Evolutionary conservation across 148 eudicot species (phyloP).

Genomic region (Talinum fruticosum): DNA sequence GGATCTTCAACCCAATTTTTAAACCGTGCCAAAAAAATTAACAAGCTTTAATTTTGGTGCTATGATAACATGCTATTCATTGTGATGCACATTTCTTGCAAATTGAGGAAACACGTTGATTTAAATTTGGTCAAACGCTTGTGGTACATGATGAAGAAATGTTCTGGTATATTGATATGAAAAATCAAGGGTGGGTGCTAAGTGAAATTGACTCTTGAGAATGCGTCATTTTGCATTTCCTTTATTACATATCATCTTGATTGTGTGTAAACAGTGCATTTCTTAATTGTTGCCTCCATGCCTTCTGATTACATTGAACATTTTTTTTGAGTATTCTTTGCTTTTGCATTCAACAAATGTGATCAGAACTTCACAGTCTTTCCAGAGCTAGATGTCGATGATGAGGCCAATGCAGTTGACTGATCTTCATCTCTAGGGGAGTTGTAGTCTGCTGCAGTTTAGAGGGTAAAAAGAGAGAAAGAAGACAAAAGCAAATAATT

Average conservation of each 20-base stretch:
- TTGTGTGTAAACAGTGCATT: conserved; percentile 10
- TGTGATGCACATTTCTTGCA: too few relatives aligned
- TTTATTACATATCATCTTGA: conserved; percentile 25
- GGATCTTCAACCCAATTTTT: too few relatives aligned
- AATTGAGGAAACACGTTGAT: neutral
- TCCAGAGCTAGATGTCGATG: neutral
- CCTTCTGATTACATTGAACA: neutral
- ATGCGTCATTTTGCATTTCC: conserved; percentile 15
- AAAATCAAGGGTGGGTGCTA: conserved; percentile 2
- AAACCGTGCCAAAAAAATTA: too few relatives aligned
- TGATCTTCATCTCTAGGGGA: conserved; percentile 18
- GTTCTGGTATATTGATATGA: neutral
- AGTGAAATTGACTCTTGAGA: conserved; percentile 8
- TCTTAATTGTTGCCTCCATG: conserved; percentile 15
- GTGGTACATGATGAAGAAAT: neutral
- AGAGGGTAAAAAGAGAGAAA: conserved; percentile 1
- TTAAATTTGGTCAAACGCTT: neutral
- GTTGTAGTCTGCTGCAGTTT: conserved; percentile 27
- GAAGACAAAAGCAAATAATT: neutral
- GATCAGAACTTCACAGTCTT: neutral
- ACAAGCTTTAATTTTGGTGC: too few relatives aligned
- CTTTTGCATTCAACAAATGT: neutral
- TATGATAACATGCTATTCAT: too few relatives aligned
- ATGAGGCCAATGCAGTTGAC: neutral
- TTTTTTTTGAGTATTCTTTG: neutral